Base-by-base conservation (phyloP, 2,329 filamentous ascomycete species). In the Epichloe sylvatica region DNA sequence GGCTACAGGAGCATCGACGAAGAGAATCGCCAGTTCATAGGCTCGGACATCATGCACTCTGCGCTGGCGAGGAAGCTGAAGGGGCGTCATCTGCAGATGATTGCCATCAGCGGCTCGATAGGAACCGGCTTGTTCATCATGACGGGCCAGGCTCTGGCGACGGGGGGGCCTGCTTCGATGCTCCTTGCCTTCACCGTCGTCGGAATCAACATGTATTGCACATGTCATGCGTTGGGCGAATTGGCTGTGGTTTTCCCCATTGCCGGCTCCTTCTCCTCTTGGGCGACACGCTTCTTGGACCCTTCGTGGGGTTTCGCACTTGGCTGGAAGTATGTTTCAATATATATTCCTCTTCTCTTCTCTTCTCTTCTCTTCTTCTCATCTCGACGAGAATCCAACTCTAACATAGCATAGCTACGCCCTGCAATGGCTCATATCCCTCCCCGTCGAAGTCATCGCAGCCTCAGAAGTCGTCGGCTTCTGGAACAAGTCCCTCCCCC, bases 251-350 rank as follows among this genome's bases (percentile, higher is more conserved):
- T 89, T 11, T 96, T 90, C 58, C 91, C 91, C 5, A 84, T 96
- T 23, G 86, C 90, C 21, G 91, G 91, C 49, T 94, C 89, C 3
- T 97, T 96, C 63, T 86, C 88, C 1, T 83, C 88, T 11, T 96
- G 90, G 69, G 92, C 90, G 21, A 95, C 88, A 34, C 80, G 91
- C 17, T 96, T 97, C 60, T 67, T 97, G 23, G 89, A 96, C 61
- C 91, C 90, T 0, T 89, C 90, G 0, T 95, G 87, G 88, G 89
- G 89, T 0, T 94, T 94, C 62, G 86, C 88, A 42, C 94, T 95
- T 85, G 88, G 88, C 12, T 94, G 88, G 88, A 94, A 94, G 75
- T 86, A 66, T 65, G 78, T 73, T 21, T 19, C 37, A 7, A 8
- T 7, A 25, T 25, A 8, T 25, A 25, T 2, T 39, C 17, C 34